Base-by-base conservation (phyloP, 139 green algal species). In the Chlamydomonas applanata region DNA sequence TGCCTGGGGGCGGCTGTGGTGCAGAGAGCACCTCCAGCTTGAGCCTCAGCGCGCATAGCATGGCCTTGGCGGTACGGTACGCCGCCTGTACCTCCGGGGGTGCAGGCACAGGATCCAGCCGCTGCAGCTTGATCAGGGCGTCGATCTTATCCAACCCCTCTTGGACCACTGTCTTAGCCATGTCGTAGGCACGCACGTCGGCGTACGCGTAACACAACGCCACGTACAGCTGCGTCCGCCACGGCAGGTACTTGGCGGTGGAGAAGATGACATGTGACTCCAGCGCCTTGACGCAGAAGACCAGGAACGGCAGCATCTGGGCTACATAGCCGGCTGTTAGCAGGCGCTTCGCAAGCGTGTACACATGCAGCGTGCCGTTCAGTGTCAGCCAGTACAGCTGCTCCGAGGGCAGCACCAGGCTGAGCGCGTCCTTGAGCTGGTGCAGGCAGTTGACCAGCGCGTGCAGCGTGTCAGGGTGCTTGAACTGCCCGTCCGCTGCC, bases 301-400 rank as follows among this genome's bases (percentile, higher is more conserved):
- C 73, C 1, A 87, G 57, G 36, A 83, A 78, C 0, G 79, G 79
- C 46, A 93, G 65, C n/a, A 81, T 82, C 27, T 83, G 78, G 64
- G 81, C 61, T 1, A 70, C 70, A 36, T 83, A 85, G 11, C 83
- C 81, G 3, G 80, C 79, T 20, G 67, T 72, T 9, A 86, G 73
- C 22, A 90, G 69, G 25, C 44, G 63, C 71, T 82, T 79, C 33
- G 80, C 77, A 19, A 72, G 53, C n/a, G 35, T 46, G 70, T 85
- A 83, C 3, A 87, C 66, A 71, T 86, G 72, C 17, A 87, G 36
- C 30, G 79, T 84, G 60, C 72, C 84, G 40, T 86, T 88, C 32
- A 83, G 69, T 0, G 83, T 81, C 20, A 91, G 74, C 83, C 84
- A 89, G 73, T 89, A 89, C 7, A 89, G 82, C 17, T 65, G 33